A percentile compares a stretch with the other conserved stretches of the same genome.
These are phyloP conservation scores for Aspergillus awamori DNA, from an alignment of 2,329 filamentous ascomycete genomes.

Conservation along the genomic window DNA sequence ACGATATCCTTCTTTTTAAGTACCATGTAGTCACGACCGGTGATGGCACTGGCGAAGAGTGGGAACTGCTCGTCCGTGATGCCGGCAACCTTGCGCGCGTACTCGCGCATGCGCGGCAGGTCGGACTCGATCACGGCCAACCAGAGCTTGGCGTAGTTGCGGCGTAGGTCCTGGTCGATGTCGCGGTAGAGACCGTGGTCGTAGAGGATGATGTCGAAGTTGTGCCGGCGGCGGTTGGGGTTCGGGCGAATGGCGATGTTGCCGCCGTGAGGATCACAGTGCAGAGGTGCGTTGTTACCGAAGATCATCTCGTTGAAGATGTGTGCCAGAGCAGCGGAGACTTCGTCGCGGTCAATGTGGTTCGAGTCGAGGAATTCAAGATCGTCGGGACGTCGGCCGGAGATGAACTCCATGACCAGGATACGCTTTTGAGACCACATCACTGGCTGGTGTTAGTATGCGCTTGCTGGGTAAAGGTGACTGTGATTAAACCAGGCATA, in stretches of 20 bases:
- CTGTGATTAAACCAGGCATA: conserved; percentile 20
- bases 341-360: conserved; percentile 90
- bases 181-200: conserved; percentile 96
- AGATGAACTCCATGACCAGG: conserved; percentile 91
- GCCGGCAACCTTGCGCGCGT: conserved; percentile 85
- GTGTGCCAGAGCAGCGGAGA: conserved; percentile 83
- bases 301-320: conserved; percentile 99
- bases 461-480: not conserved
- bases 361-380: conserved; percentile 82
- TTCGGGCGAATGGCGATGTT: conserved; percentile 92
- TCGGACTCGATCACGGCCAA: conserved; percentile 91
- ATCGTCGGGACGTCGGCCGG: conserved; percentile 85
- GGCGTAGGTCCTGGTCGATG: conserved; percentile 75
- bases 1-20: conserved; percentile 62
- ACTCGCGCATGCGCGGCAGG: conserved; percentile 80
- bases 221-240: conserved; percentile 61
- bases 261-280: conserved; percentile 96
- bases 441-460: conserved; percentile 52
- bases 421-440: conserved; percentile 88
- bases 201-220: conserved; percentile 95
- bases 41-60: conserved; percentile 94
- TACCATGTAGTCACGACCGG: conserved; percentile 84
- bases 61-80: conserved; percentile 89
- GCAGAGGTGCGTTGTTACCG: conserved; percentile 79
- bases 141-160: conserved; percentile 96